Evolutionary conservation across 2,329 filamentous ascomycete genomes (phyloP), one percentile per base, ranked within the genome.

Genomic region (Diplodia mutila): DNA sequence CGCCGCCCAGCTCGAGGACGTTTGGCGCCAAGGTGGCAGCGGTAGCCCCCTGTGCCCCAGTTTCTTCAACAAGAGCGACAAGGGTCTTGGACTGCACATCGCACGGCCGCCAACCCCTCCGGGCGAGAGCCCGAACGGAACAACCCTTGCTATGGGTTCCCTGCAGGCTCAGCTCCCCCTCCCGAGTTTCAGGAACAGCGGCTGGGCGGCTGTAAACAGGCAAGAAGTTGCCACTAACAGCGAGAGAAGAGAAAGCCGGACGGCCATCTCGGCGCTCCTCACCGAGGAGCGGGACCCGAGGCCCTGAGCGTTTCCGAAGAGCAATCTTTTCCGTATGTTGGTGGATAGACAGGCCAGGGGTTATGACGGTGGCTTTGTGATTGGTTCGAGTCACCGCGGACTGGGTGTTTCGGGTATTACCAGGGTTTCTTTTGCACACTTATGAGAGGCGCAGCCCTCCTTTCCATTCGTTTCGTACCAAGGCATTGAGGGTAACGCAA

Each of bases 1-100:
- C 59, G 86, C 90, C 1, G 82, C 84, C 16, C 82, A 87, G 39
- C 83, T 93, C 23, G 90, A 92, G 79, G 88, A 90, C 75, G 87
- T 89, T n/a, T 93, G 90, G 88, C 76, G 77, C 69, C 64, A 67
- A 11, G 63, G 66, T 21, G 52, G 52, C 39, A 61, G 54, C 42
- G 55, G 48, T n/a, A 67, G 65, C 54, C 67, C 61, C 32, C 34
- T 61, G 29, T 49, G 46, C 25, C 53, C 63, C 64, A 61, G 52
- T n/a, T 53, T 59, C 25, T 51, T 48, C 48, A 67, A 46, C 67
- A 39, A 49, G 54, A 48, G 53, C 34, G 42, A 46, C 65, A 54
- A 34, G 51, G 64, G 55, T 34, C 48, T 63, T 16, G 67, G 46
- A 2, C 67, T 52, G 23, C 51, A 64, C 61, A 48, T 57, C 34